Base-by-base conservation (phyloP, 768 basidiomycete genomes). In the Cystofilobasidium ferigula region DNA sequence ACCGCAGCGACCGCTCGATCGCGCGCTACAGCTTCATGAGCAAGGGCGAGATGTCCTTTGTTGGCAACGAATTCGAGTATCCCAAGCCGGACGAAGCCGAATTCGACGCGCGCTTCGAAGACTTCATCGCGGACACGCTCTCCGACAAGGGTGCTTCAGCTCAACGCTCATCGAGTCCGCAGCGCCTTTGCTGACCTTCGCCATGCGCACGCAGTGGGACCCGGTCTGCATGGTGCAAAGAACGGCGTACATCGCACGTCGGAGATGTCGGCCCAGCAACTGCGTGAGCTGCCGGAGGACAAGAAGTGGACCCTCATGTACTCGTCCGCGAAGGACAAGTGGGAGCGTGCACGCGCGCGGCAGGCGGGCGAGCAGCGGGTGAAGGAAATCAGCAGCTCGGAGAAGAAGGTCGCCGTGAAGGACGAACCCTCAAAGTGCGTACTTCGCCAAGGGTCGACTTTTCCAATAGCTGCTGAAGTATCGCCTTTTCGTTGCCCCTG, bases 271-370 rank as follows among this genome's bases (percentile, higher is more conserved):
- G 45, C 45, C n/a, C 60, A 61, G 54, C 57, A 35, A 47, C 48
- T 67, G 42, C 58, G 58, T 8, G 34, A 51, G 22, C 54, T 67
- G 5, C 54, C 65, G 14, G 58, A 56, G 28, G 86, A 89, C 35
- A 88, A 89, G 75, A 97, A 97, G 77, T 99, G 94, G 93, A 80
- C 81, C 69, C 83, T 98, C 73, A 86, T 99, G 8, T 82, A 86
- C 73, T 88, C 84, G 65, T 86, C 88, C 70, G 86, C 88, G 71
- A 85, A 86, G 62, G 80, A 86, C 61, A 82, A 86, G 48, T 90
- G 87, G 85, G 83, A 82, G 70, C 84, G 86, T 56, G 85, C 85
- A 71, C 83, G 47, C 62, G 60, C 42, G 34, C 48, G 62, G 35
- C 62, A 82, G 79, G 69, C 81, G 84, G 70, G 82, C 85, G 45